A percentile compares a stretch with the other conserved stretches of the same genome.
These are phyloP conservation scores for Quercus parvula DNA, from an alignment of 306 rosid genomes.

Conservation along the genomic window DNA sequence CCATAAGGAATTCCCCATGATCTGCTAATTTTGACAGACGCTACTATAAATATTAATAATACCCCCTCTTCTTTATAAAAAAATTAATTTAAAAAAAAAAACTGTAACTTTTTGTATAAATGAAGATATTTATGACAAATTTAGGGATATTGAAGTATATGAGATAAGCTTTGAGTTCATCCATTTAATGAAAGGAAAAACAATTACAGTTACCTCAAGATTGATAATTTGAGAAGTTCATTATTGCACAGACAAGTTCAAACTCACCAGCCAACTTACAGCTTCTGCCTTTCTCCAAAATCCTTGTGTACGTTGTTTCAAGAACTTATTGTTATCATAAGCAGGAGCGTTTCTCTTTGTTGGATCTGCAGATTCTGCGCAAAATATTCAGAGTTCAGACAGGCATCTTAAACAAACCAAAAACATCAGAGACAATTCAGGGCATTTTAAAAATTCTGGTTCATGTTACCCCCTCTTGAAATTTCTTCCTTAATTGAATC, in stretches of 20 bases:
- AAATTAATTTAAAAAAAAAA: neutral
- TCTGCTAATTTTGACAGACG: too few relatives aligned
- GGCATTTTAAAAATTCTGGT: slow-evolving; percentile 18
- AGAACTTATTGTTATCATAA: slow-evolving; percentile 26
- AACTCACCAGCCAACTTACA: slow-evolving; percentile 68
- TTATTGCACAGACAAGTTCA: neutral
- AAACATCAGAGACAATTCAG: slow-evolving; percentile 4
- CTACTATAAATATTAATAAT: too few relatives aligned
- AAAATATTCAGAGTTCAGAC: neutral
- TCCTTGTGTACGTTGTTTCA: slow-evolving; percentile 41
- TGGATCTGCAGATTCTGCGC: neutral
- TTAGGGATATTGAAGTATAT: neutral
- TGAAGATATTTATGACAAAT: neutral
- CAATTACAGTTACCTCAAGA: neutral
- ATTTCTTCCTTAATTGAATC: slow-evolving; percentile 12
- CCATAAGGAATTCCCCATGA: too few relatives aligned
- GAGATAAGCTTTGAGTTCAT: neutral
- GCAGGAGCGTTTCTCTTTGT: neutral
- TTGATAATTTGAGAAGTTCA: neutral
- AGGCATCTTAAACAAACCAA: slow-evolving; percentile 3
- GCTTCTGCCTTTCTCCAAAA: slow-evolving; percentile 69
- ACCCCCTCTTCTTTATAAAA: too few relatives aligned
- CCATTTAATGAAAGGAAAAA: neutral
- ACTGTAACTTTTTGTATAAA: neutral
- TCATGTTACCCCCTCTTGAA: slow-evolving; percentile 18